Base-by-base conservation (phyloP, 768 basidiomycete genomes). In the Lactifluus hygrophoroides region DNA sequence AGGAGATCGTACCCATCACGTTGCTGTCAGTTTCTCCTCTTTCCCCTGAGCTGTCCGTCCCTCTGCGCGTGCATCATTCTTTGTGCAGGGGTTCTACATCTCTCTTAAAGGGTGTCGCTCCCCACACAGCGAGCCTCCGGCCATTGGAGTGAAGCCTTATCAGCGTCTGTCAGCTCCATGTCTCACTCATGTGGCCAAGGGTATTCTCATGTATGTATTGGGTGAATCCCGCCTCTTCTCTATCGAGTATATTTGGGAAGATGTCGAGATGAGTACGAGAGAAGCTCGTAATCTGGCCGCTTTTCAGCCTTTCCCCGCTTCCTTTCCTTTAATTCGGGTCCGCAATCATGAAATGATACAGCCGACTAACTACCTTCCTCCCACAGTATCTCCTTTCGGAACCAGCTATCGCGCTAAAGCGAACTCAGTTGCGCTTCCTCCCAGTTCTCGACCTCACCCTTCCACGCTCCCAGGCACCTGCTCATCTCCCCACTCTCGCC, bases 1-100 rank as follows among this genome's bases (percentile, higher is more conserved):
- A 56, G 81, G 85, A 28, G 85, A 87, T 67, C 80, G 80, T 13
- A 74, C 90, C 47, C 76, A 75, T 52, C 82, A 88, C 61, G 81
- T 93, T 60, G 84, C 89, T 4, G 81, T 79, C 27, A 64, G 64
- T 65, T 17, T 32, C 25, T 13, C 35, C n/a, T 52, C 37, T 30
- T 32, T 30, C 43, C 35, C 21, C 14, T 38, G 8, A 25, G 21
- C 4, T 3, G 34, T 19, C 14, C 16, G n/a, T 40, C 48, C 27
- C 34, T 30, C 19, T n/a, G 19, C 11, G 25, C 17, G 34, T 23
- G 14, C 45, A 37, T 42, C 8, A 35, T 42, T 38, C 23, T 17
- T 21, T 35, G 44, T 19, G 28, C 44, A 46, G 37, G 3, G 38
- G 5, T 16, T 28, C 35, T 25, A 5, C 17, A 10, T 37, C 13